Base-by-base conservation (phyloP, 1,284 basidiomycete genomes). In the Tilletia horrida region DNA sequence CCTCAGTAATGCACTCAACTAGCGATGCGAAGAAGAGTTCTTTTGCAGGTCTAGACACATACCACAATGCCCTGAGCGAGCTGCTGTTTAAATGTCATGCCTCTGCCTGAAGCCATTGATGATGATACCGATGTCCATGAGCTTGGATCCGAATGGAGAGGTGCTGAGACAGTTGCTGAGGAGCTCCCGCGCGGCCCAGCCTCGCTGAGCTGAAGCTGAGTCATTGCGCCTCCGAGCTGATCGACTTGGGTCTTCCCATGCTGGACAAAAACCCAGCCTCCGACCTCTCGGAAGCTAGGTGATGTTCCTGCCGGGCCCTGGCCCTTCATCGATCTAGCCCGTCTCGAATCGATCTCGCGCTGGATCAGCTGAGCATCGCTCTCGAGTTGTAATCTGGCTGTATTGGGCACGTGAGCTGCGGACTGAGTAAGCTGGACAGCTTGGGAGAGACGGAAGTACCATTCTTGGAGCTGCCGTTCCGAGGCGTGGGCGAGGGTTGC, bases 41-140 rank as follows among this genome's bases (percentile, higher is more conserved):
- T 8, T 48, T 16, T n/a, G 47, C 9, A 2, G 8, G 9, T 48
- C 47, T 7, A 48, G 27, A 23, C 8, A 57, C 52, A 23, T 25
- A 57, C 52, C 1, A 57, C 27, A 25, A 57, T n/a, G 18, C 52
- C 52, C 14, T 57, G n/a, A 18, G 52, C 52, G 14, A 57, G 52
- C 27, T 57, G 52, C 27, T 57, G 52, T 23, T 25, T 23, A 8
- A 57, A 29, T 57, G 52, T 57, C 52, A 57, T 57, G 9, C 23
- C 47, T 48, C 18, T 2, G 47, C n/a, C 47, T 11, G 47, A n/a
- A 14, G 47, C 3, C 4, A 16, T 3, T 18, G 45, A 3, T 27
- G 11, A 27, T 3, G 3, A 27, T 25, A 23, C 21, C 23, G n/a
- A 21, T 27, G 21, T 4, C 21, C 14, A 27, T 6, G 25, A 2